Percentiles rank a stretch among this genome's conserved stretches.
These are phyloP conservation scores for Ophiostoma sp. DNA, from an alignment of 2,329 filamentous ascomycete genomes.

Conservation along the genomic window DNA sequence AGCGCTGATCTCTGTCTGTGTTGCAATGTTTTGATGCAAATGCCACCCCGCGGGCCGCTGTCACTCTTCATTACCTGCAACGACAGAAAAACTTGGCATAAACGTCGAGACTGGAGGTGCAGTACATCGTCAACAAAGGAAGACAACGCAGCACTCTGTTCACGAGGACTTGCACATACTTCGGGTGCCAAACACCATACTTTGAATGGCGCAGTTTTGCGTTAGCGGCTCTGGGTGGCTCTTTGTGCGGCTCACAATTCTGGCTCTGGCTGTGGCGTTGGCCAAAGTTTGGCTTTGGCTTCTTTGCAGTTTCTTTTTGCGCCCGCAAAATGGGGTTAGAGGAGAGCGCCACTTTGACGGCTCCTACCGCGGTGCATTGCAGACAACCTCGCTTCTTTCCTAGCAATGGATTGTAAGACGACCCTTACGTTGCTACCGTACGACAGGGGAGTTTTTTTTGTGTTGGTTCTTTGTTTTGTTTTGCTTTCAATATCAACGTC, in stretches of 20 bases:
- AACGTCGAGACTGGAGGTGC: too few relatives aligned
- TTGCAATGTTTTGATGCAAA: neutral
- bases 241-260: neutral
- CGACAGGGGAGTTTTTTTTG: neutral
- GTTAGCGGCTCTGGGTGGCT: too few relatives aligned
- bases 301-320: neutral
- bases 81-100: too few relatives aligned
- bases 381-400: neutral
- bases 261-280: too few relatives aligned
- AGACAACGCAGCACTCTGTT: neutral
- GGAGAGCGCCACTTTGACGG: neutral
- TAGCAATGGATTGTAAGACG: neutral
- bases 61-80: too few relatives aligned
- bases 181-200: neutral
- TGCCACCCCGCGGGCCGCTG: too few relatives aligned
- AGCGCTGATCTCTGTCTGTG: neutral
- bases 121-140: neutral
- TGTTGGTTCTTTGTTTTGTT: neutral
- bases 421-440: neutral
- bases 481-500: too few relatives aligned
- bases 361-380: neutral
- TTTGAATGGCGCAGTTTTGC: neutral
- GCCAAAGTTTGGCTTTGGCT: neutral
- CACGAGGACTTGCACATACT: neutral
- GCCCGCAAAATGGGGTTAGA: neutral